phyloP scores from a whole-genome alignment of 23 red algal species.

The Chondrus crispus region DNA sequence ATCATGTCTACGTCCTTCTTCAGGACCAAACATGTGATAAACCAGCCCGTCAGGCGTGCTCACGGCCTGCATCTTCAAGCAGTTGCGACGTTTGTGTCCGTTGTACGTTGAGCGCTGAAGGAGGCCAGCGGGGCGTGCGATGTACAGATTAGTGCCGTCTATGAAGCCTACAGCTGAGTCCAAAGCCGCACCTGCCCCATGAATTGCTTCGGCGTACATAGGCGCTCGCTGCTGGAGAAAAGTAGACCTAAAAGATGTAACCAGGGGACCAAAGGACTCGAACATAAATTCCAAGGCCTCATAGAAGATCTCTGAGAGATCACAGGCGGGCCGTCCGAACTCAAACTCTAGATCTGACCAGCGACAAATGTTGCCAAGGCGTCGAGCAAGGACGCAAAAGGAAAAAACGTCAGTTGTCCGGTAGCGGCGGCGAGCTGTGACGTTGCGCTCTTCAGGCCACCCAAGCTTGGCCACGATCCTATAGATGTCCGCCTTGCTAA shows the following conservation, averaged over 20 bases:
- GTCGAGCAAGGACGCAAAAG: slow-evolving; percentile 23
- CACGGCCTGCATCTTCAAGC: slow-evolving; percentile 12
- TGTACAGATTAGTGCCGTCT: slow-evolving; percentile 1
- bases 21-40: slow-evolving; percentile 13
- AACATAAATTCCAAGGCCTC: slow-evolving; percentile 11
- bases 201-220: neutral
- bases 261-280: neutral
- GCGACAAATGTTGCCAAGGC: neutral
- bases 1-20: slow-evolving; percentile 22
- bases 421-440: neutral
- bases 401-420: neutral
- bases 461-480: neutral
- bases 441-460: neutral
- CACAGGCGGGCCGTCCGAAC: neutral
- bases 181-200: neutral
- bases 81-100: slow-evolving; percentile 19
- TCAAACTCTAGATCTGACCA: slow-evolving; percentile 8
- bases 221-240: neutral
- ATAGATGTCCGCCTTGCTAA: neutral
- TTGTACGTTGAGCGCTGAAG: neutral
- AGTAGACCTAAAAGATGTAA: neutral
- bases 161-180: slow-evolving; percentile 32
- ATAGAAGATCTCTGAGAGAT: slow-evolving; percentile 20
- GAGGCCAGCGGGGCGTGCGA: neutral
- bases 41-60: slow-evolving; percentile 1